phyloP scores from a whole-genome alignment of 2,329 filamentous ascomycete genomes.

The Diatrype stigma region DNA sequence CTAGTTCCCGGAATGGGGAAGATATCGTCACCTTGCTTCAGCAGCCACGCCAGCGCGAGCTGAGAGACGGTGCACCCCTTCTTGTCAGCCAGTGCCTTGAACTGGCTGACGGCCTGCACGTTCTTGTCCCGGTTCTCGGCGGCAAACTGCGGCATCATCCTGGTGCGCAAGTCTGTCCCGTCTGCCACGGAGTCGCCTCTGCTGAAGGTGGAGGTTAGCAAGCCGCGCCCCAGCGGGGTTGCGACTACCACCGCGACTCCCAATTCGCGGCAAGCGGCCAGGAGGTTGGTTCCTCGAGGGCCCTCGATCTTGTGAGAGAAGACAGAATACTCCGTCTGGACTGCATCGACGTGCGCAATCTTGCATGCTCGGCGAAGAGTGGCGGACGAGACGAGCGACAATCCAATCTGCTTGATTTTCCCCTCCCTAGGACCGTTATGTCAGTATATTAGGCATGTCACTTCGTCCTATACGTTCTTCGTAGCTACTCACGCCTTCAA shows the following conservation, averaged over 20 bases:
- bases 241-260: conserved; percentile 40
- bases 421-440: conserved; percentile 33
- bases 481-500: conserved; percentile 29
- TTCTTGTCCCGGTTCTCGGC: conserved; percentile 49
- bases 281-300: conserved; percentile 29
- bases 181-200: conserved; percentile 31
- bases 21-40: conserved; percentile 40
- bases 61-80: conserved; percentile 44
- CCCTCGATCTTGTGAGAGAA: conserved; percentile 47
- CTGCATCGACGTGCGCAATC: conserved; percentile 44
- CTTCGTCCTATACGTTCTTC: not conserved
- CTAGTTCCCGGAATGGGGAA: conserved; percentile 37
- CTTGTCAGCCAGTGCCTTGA: conserved; percentile 21
- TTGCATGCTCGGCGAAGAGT: conserved; percentile 46
- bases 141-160: conserved; percentile 35
- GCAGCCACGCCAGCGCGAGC: conserved; percentile 54
- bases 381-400: conserved; percentile 43
- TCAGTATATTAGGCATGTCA: not conserved
- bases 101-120: conserved; percentile 23
- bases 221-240: conserved; percentile 37
- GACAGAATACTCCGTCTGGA: conserved; percentile 51
- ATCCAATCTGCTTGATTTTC: conserved; percentile 49
- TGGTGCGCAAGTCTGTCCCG: conserved; percentile 27
- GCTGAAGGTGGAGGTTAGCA: conserved; percentile 38
- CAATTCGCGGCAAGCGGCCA: conserved; percentile 42